These are phyloP conservation scores for Davidsoniella australis DNA, from an alignment of 2,329 filamentous ascomycete species.

Conservation along the genomic window DNA sequence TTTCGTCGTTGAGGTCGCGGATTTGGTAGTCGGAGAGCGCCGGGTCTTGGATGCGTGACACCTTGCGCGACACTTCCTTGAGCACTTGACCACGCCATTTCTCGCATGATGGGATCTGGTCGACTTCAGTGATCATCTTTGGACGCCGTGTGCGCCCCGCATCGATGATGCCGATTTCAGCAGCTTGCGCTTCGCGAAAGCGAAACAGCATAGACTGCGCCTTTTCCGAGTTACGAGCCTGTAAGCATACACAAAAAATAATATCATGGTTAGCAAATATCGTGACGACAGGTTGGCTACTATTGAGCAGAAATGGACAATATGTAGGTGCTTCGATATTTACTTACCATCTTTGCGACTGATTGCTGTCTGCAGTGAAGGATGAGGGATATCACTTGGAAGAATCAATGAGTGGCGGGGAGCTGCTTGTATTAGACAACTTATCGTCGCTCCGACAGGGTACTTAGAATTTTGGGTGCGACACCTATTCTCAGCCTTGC, in stretches of 20 bases:
- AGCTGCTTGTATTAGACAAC: neutral
- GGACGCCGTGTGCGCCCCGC: constrained; percentile 76
- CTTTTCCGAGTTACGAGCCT: constrained; percentile 96
- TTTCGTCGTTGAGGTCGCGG: constrained; percentile 94
- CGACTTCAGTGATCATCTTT: constrained; percentile 75
- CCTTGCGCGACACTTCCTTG: constrained; percentile 92
- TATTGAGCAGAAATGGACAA: neutral
- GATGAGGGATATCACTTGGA: neutral
- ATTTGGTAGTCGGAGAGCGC: constrained; percentile 93
- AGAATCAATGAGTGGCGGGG: neutral
- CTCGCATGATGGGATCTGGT: constrained; percentile 72
- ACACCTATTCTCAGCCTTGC: no score
- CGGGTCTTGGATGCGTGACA: constrained; percentile 84
- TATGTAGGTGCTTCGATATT: neutral
- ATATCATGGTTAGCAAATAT: no score
- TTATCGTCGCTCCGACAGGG: neutral
- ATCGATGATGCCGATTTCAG: constrained; percentile 91
- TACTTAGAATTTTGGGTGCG: neutral
- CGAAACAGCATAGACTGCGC: constrained; percentile 99
- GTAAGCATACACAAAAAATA: neutral
- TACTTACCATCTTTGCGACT: constrained; percentile 3
- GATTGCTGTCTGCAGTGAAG: neutral
- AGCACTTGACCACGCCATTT: constrained; percentile 97
- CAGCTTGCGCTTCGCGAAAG: constrained; percentile 93
- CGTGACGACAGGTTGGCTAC: neutral